Conservation (phyloP, 2,329 filamentous ascomycete species). For the Sphaerulina vaccinii region DNA sequence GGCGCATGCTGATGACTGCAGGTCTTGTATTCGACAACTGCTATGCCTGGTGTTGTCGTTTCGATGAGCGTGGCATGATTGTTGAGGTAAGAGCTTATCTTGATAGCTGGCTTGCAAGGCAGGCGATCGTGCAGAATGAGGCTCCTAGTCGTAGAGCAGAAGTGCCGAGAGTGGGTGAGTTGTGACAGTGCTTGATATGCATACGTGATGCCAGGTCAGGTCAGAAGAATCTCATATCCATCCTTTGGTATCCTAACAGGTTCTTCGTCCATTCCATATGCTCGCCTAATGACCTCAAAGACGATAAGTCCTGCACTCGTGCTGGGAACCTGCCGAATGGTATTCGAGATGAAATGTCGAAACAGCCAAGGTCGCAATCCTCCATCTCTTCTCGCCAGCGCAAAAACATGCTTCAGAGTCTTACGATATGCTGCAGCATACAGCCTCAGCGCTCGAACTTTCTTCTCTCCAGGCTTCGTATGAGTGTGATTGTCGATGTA, state of each 20-base stretch:
- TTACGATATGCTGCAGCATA: slow-evolving; percentile 72
- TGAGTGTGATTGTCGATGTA: slow-evolving; percentile 61
- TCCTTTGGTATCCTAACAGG: slow-evolving; percentile 65
- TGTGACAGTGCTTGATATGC: neutral
- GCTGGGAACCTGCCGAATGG: slow-evolving; percentile 71
- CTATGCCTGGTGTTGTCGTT: slow-evolving; percentile 26
- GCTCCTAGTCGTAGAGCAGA: slow-evolving; percentile 17
- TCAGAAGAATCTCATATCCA: slow-evolving; percentile 68
- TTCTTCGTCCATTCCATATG: slow-evolving; percentile 65
- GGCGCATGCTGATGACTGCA: neutral
- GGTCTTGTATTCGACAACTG: slow-evolving; percentile 22
- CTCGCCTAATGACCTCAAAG: slow-evolving; percentile 72
- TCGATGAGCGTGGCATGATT: slow-evolving; percentile 18
- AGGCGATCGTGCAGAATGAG: slow-evolving; percentile 23
- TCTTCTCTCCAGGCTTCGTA: slow-evolving; percentile 41
- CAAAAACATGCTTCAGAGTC: slow-evolving; percentile 61
- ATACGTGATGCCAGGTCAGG: slow-evolving; percentile 34
- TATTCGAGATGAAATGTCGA: slow-evolving; percentile 69
- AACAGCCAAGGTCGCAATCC: slow-evolving; percentile 65
- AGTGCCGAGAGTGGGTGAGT: slow-evolving; percentile 7
- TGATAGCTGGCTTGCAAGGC: slow-evolving; percentile 21
- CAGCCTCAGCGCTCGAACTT: slow-evolving; percentile 56
- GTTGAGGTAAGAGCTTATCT: slow-evolving; percentile 26
- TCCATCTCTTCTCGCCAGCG: slow-evolving; percentile 58
- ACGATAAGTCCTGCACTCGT: slow-evolving; percentile 76